Base-by-base conservation (phyloP, 352 stramenopile species). In the Globisporangium uncinulatum region DNA sequence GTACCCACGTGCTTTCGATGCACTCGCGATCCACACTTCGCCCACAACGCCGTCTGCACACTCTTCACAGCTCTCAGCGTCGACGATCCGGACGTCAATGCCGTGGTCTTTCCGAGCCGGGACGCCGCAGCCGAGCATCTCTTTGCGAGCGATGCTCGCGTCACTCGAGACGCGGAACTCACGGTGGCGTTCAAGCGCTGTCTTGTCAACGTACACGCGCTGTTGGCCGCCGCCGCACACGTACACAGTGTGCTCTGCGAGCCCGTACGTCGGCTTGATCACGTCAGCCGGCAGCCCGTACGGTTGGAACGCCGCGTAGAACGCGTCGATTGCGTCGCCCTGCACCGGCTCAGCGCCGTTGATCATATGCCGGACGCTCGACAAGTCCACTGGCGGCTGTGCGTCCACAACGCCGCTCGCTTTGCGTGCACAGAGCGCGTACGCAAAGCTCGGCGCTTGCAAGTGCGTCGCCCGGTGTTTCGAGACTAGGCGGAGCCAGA, bases 201-300 rank as follows among this genome's bases (percentile, higher is more conserved):
- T 67, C 61, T 98, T 98, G 50, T 97, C 80, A 10, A 99, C 90
- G 41, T 60, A 85, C 17, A 99, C 55, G 13, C 79, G 77, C 65
- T 97, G 81, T 42, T 87, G 74, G 1, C 96, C 97, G 43, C 90
- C 87, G 17, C 95, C 96, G 54, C 92, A 98, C 52, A 99, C 97
- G 70, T 98, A 99, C 36, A 99, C 97, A 1, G 96, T 99, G 70
- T 98, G 93, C 74, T 99, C 97, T 10, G 97, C 97, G n/a, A 99
- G 75, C n/a, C 97, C 97, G 70, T 99, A 99, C 15, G 94, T 99
- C 3, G 96, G 96, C 60, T 94, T 97, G 56, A 99, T 92, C 6
- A 98, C 94, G 36, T 78, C 80, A 1, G 71, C 47, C 1, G 56
- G 48, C 2, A 99, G 71, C 13, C 94, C 92, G 65, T 89, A 97